phyloP scores from a whole-genome alignment of 306 rosid species.

The Trichosanthes truncata region DNA sequence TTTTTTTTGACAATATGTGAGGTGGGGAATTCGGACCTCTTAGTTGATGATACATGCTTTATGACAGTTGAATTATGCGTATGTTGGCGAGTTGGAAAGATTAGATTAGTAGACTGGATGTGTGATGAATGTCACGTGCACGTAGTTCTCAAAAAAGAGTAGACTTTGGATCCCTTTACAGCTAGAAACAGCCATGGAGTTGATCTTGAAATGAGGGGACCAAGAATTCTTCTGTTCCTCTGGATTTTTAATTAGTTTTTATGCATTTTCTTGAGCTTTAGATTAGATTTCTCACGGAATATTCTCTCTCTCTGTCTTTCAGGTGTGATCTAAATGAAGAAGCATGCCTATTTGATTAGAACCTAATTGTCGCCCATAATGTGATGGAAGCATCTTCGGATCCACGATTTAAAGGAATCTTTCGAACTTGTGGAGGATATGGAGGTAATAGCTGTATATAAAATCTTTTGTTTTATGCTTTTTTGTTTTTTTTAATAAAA shows the following conservation, averaged over 20 bases:
- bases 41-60: too few species aligned
- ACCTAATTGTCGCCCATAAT: neutral
- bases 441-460: neutral
- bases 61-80: too few species aligned
- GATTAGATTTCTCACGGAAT: neutral
- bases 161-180: conserved; percentile 5
- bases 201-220: neutral
- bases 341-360: neutral
- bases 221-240: neutral
- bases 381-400: neutral
- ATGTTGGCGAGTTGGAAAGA: too few species aligned
- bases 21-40: too few species aligned
- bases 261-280: neutral
- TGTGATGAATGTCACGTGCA: neutral
- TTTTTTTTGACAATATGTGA: too few species aligned
- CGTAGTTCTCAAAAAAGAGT: neutral
- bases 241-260: neutral
- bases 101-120: neutral
- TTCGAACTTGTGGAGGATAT: neutral
- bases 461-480: neutral
- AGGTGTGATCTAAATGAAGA: neutral
- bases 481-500: neutral
- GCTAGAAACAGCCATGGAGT: conserved; percentile 6
- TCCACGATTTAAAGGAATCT: neutral
- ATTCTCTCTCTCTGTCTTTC: neutral